Base-by-base conservation (phyloP, 176 grass and related monocot genomes). In the Eragrostis nindensis region DNA sequence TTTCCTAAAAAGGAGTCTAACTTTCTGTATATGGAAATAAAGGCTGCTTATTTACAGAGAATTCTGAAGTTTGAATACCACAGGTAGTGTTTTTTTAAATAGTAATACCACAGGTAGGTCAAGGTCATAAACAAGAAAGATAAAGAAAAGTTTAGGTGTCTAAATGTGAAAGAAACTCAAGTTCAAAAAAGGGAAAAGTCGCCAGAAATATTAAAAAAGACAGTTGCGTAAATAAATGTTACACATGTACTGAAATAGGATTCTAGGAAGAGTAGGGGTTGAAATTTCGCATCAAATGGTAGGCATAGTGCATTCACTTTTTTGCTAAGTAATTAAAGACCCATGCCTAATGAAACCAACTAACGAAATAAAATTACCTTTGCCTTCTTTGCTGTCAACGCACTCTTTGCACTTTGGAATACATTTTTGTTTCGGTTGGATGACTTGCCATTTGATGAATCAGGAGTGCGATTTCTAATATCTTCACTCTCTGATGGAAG, bases 361-460 rank as follows among this genome's bases (percentile, higher is more conserved):
- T 12, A 7, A 79, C 26, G 6, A 70, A 41, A 44, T 18, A 13
- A 11, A 66, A 76, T 67, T 71, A 83, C 88, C 70, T 92, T 83
- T 62, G 42, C 65, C 75, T 81, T 91, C 83, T 91, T 91, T 0
- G 55, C 65, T 7, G 70, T 71, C 63, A 85, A 54, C 16, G 70
- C 61, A 4, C 39, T 53, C 70, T 82, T 82, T 36, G 76, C 78
- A 40, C 71, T 83, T 16, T 79, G 29, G 48, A 72, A 76, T 13
- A 81, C 82, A 40, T 73, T 86, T 76, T 80, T 74, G 50, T 79
- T 85, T 49, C 62, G 56, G 55, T 49, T 52, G 76, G 63, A 63
- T 17, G 62, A 36, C 64, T 89, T 94, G 27, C 61, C 63, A 22
- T 69, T 92, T 72, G 81, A 64, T n/a, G 67, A 56, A 57, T 45